phyloP scores from a whole-genome alignment of 768 basidiomycete genomes.

The Pleurotus tuoliensis region DNA sequence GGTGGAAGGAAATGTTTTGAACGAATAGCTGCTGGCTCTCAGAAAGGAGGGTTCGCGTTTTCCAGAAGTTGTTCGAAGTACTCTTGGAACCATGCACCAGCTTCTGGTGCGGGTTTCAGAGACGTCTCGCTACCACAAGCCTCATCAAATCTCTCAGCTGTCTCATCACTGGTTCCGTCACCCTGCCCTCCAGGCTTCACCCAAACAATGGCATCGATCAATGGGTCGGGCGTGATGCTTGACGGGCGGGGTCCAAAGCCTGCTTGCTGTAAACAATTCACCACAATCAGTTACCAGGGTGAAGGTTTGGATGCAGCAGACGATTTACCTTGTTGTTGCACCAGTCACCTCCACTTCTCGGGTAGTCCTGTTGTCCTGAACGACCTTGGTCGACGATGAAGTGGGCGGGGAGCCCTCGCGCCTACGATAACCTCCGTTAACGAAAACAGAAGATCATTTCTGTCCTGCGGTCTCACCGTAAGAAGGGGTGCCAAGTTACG shows the following conservation, averaged over 20 bases:
- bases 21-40: not conserved
- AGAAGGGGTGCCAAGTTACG: slow-evolving; percentile 25
- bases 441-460: too few relatives aligned
- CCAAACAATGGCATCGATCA: slow-evolving; percentile 36
- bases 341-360: slow-evolving; percentile 1
- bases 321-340: slow-evolving; percentile 4
- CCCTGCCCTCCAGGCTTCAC: slow-evolving; percentile 38
- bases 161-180: slow-evolving; percentile 33
- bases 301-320: not conserved
- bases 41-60: slow-evolving; percentile 24
- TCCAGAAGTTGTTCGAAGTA: slow-evolving; percentile 24
- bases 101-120: slow-evolving; percentile 30
- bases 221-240: slow-evolving; percentile 19
- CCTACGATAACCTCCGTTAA: not conserved
- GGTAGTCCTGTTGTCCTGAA: slow-evolving; percentile 5
- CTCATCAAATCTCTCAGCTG: slow-evolving; percentile 26
- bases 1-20: too few relatives aligned
- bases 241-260: slow-evolving; percentile 33
- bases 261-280: slow-evolving; percentile 13
- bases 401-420: slow-evolving; percentile 1
- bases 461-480: slow-evolving; percentile 1
- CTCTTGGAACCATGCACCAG: slow-evolving; percentile 32
- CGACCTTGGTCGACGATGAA: slow-evolving; percentile 7
- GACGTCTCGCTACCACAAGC: slow-evolving; percentile 19
- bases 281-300: too few relatives aligned